Evolutionary conservation across 2,329 filamentous ascomycete species (phyloP).

Genomic region (Zymoseptoria brevis): DNA sequence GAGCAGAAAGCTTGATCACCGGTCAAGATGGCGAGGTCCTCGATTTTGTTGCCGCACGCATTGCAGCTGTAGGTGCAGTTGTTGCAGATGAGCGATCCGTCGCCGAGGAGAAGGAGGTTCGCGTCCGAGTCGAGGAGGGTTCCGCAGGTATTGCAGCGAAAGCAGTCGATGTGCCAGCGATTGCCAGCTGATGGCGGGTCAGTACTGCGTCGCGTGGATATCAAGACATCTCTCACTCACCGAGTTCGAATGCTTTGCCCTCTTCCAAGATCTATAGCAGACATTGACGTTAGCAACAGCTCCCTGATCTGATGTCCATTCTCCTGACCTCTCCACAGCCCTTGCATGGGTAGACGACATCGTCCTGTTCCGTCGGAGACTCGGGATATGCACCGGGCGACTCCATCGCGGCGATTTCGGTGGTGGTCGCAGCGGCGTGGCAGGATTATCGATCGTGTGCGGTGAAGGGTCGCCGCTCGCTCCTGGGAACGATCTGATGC

Average conservation of each 20-base stretch:
- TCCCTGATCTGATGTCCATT: neutral
- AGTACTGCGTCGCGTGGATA: neutral
- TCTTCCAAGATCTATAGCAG: slow-evolving; percentile 78
- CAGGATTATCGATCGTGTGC: neutral
- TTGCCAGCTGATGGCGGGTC: slow-evolving; percentile 16
- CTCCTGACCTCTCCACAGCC: slow-evolving; percentile 73
- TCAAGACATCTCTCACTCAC: slow-evolving; percentile 45
- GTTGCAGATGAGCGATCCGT: slow-evolving; percentile 97
- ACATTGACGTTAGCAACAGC: slow-evolving; percentile 5
- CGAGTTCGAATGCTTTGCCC: slow-evolving; percentile 95
- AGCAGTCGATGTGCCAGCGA: slow-evolving; percentile 83
- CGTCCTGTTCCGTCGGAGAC: slow-evolving; percentile 65
- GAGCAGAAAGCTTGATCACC: slow-evolving; percentile 97
- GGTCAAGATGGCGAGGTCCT: slow-evolving; percentile 92
- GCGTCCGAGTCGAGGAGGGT: slow-evolving; percentile 97
- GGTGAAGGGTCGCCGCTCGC: neutral
- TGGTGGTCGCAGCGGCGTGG: neutral
- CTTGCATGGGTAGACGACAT: slow-evolving; percentile 78
- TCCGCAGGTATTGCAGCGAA: slow-evolving; percentile 69
- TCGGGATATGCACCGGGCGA: slow-evolving; percentile 57
- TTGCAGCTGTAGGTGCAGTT: slow-evolving; percentile 99
- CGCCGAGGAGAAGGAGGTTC: slow-evolving; percentile 90
- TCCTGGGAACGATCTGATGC: neutral
- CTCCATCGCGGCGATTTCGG: slow-evolving; percentile 34
- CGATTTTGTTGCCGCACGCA: slow-evolving; percentile 94